Conservation (phyloP, 441 rosid genomes). For the Breynia disticha region DNA sequence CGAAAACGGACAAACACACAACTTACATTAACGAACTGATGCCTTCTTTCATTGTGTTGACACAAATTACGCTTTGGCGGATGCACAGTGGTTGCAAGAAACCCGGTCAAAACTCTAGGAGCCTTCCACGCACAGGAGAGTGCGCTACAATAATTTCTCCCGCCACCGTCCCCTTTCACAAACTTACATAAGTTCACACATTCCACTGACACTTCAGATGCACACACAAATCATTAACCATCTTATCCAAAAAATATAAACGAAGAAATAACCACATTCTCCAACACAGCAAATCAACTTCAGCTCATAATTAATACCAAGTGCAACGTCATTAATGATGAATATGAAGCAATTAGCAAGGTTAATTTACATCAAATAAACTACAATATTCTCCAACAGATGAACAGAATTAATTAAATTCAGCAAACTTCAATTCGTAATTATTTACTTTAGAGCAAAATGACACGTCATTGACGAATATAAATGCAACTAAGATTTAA, state of each 20-base stretch:
- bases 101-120: constrained; percentile 83
- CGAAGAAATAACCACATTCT: neutral
- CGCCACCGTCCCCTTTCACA: constrained; percentile 56
- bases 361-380: too few species aligned
- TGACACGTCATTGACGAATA: too few species aligned
- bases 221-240: constrained; percentile 10
- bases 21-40: constrained; percentile 39
- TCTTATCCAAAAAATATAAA: neutral
- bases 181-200: constrained; percentile 73
- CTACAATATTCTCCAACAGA: too few species aligned
- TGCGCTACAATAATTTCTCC: constrained; percentile 60
- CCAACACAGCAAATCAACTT: neutral
- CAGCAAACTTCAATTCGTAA: too few species aligned
- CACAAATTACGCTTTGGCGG: constrained; percentile 36
- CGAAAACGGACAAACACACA: neutral
- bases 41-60: constrained; percentile 36
- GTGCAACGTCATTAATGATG: neutral
- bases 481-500: too few species aligned
- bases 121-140: constrained; percentile 91
- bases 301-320: too few species aligned
- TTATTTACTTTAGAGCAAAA: too few species aligned
- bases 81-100: constrained; percentile 74
- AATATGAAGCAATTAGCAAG: neutral
- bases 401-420: too few species aligned
- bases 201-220: constrained; percentile 64